A percentile compares a stretch with the other conserved stretches of the same genome.
Evolutionary conservation across 2,329 filamentous ascomycete species (phyloP).

Genomic region (Alternaria sp.): DNA sequence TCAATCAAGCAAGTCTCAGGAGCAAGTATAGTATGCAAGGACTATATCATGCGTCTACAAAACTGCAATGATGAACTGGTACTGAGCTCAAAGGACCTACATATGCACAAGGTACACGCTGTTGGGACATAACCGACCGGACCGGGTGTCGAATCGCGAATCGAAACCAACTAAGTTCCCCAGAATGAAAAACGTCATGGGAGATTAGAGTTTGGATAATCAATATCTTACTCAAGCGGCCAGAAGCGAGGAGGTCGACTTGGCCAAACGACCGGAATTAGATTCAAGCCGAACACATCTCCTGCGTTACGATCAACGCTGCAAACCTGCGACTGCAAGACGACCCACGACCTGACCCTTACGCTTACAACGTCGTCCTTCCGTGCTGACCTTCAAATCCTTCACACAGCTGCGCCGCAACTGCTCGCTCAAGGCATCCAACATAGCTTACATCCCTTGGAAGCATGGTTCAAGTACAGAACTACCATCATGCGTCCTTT

Average conservation of each 20-base stretch:
- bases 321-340: constrained; percentile 2
- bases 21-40: background rate
- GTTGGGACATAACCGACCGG: background rate
- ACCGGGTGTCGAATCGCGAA: constrained; percentile 2
- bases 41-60: background rate
- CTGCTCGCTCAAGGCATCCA: background rate
- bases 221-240: background rate
- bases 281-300: background rate
- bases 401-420: constrained; percentile 1
- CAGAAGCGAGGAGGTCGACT: background rate
- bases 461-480: background rate
- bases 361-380: background rate
- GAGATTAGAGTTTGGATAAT: background rate
- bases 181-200: background rate
- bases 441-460: background rate
- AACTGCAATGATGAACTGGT: background rate
- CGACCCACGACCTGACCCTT: background rate
- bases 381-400: background rate
- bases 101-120: background rate
- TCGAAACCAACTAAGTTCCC: constrained; percentile 1
- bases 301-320: background rate
- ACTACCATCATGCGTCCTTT: background rate
- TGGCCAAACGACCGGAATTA: background rate
- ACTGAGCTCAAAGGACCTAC: background rate
- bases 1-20: background rate